Base-by-base conservation (phyloP, 2,329 filamentous ascomycete species). In the Aspergillus sp. region DNA sequence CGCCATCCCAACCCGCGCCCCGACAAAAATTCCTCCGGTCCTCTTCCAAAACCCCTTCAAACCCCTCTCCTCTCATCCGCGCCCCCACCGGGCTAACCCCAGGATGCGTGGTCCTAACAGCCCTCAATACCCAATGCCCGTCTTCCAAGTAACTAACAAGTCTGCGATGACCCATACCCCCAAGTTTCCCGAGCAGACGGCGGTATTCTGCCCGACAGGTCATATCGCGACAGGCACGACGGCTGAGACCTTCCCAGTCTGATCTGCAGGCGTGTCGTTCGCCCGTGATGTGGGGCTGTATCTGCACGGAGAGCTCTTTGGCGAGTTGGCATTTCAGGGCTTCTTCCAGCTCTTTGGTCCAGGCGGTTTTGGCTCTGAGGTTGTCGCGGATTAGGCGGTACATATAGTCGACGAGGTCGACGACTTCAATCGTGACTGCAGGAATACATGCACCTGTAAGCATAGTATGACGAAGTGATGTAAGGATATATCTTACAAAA, bases 1-100 rank as follows among this genome's bases (percentile, higher is more conserved):
- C 52, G 5, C 63, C 61, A 52, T 67, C 64, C 64, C 64, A 67
- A 6, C 59, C 62, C 43, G 56, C 56, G 5, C 64, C 64, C 27
- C 64, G 59, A n/a, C 55, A 48, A 44, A 61, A 67, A 5, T 46
- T 19, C 33, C 58, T 54, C 19, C 49, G 45, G 44, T 66, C 61
- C 26, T 54, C 53, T 7, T 46, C 32, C 1, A 51, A 43, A 9
- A 66, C 61, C 7, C 54, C 55, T 7, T 53, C 49, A 41, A 57
- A 67, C 2, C 64, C 64, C 36, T 54, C 52, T 2, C 64, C 64
- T 3, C 44, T 41, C 42, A 56, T 61, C 5, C 64, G 58, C 12
- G 48, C 57, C 12, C 41, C 36, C 28, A 59, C 49, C 27, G 46
- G 46, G 3, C 47, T 43, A n/a, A 60, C 54, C 1, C 9, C 42